These are phyloP conservation scores for Auricularia heimuer DNA, from an alignment of 768 basidiomycete species.

Conservation along the genomic window DNA sequence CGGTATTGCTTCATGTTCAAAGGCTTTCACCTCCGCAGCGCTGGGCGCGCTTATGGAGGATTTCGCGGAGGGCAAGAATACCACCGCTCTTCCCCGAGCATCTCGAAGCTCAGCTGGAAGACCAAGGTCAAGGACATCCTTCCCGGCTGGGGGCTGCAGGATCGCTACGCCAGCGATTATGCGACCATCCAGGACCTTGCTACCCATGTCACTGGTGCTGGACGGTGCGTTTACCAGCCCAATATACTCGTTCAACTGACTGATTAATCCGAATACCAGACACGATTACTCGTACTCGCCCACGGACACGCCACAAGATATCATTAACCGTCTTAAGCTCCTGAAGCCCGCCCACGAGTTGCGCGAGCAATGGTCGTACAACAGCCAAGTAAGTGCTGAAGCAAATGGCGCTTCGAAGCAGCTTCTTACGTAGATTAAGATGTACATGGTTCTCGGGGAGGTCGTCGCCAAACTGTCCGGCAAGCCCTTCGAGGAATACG, in stretches of 20 bases:
- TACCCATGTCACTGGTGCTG: constrained; percentile 32
- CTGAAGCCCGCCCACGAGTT: constrained; percentile 26
- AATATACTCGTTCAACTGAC: background rate
- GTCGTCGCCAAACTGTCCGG: constrained; percentile 26
- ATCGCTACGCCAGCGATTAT: constrained; percentile 30
- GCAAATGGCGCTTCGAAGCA: background rate
- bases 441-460: constrained; percentile 28
- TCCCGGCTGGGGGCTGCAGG: constrained; percentile 32
- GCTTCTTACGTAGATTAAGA: constrained; percentile 17
- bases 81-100: constrained; percentile 23
- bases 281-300: constrained; percentile 25
- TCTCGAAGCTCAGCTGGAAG: constrained; percentile 26
- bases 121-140: constrained; percentile 29
- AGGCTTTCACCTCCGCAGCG: constrained; percentile 30
- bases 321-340: constrained; percentile 19
- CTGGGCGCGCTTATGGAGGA: constrained; percentile 35
- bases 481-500: constrained; percentile 29
- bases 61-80: constrained; percentile 26
- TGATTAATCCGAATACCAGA: constrained; percentile 10
- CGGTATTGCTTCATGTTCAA: constrained; percentile 27
- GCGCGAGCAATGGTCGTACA: constrained; percentile 30
- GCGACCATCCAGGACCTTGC: constrained; percentile 30
- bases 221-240: constrained; percentile 17
- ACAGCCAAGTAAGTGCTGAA: constrained; percentile 23
- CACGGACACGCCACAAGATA: constrained; percentile 18